Evolutionary conservation across 2,329 filamentous ascomycete species (phyloP).

Genomic region (Sclerotinia trifoliorum): DNA sequence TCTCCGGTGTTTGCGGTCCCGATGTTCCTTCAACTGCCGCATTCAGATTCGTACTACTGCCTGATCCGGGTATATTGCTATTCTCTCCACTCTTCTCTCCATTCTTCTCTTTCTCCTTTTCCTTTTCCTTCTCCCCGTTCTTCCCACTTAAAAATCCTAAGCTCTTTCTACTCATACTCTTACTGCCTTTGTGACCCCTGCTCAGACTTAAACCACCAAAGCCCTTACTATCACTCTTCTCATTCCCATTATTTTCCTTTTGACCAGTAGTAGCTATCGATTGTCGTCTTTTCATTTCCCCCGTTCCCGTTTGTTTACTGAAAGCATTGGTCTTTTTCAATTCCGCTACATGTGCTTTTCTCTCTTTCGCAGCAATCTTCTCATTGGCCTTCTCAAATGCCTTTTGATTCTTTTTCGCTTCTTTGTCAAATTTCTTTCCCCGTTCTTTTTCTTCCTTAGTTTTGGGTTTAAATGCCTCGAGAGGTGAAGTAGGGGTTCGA

Average conservation of each 20-base stretch:
- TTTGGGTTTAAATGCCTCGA: conserved; percentile 38
- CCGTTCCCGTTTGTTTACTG: conserved; percentile 17
- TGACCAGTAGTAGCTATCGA: conserved; percentile 4
- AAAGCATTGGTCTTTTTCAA: conserved; percentile 10
- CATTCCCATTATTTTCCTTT: conserved; percentile 25
- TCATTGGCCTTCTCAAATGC: conserved; percentile 44
- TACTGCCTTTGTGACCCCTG: conserved; percentile 69
- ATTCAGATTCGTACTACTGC: conserved; percentile 19
- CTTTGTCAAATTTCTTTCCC: conserved; percentile 67
- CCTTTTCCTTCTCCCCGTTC: conserved; percentile 36
- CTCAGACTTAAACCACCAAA: conserved; percentile 39
- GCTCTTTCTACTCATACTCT: conserved; percentile 74
- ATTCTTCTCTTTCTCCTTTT: conserved; percentile 20
- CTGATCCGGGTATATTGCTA: conserved; percentile 25
- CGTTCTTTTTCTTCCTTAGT: conserved; percentile 62
- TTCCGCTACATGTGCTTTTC: conserved; percentile 18
- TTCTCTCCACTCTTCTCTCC: conserved; percentile 1
- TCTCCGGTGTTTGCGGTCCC: conserved; percentile 40
- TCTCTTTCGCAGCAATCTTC: conserved; percentile 37
- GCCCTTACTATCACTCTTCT: conserved; percentile 36
- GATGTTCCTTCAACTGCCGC: conserved; percentile 35
- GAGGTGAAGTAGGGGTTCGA: conserved; percentile 38
- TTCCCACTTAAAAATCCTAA: conserved; percentile 59
- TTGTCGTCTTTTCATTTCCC: conserved; percentile 8
- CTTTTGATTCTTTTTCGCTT: conserved; percentile 46